A percentile compares a stretch with the other conserved stretches of the same genome.
These are phyloP conservation scores for Sporodiniella umbellata DNA, from an alignment of 371 early-diverging fungal genomes.

Conservation along the genomic window DNA sequence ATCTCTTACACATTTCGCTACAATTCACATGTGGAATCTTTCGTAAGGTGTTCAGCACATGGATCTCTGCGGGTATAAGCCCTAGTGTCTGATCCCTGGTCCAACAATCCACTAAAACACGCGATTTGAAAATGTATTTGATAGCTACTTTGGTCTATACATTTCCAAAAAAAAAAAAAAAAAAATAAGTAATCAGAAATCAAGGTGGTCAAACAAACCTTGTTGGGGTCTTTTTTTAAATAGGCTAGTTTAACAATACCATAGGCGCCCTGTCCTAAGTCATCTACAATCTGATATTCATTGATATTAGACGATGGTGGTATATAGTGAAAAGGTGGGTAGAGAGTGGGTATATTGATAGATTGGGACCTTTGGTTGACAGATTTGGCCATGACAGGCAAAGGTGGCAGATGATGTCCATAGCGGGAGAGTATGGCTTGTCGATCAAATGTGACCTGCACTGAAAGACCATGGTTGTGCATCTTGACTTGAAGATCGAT, in stretches of 20 bases:
- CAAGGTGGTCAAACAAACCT: no score
- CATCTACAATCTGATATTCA: conserved; percentile 60
- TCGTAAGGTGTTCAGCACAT: conserved; percentile 62
- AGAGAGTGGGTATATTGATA: conserved; percentile 14
- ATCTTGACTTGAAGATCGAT: conserved; percentile 63
- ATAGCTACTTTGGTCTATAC: conserved; percentile 58
- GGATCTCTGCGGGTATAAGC: conserved; percentile 67
- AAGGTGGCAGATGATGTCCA: conserved; percentile 11
- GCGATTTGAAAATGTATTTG: conserved; percentile 72
- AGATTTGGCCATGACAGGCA: neutral
- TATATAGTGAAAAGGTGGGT: conserved; percentile 8
- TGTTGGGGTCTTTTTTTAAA: conserved; percentile 33
- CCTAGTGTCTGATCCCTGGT: conserved; percentile 57
- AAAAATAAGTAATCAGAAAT: no score
- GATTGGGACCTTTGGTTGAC: conserved; percentile 13
- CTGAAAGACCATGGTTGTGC: conserved; percentile 32
- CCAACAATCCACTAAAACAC: conserved; percentile 69
- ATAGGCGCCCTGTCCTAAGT: conserved; percentile 75
- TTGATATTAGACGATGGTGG: conserved; percentile 37
- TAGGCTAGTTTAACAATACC: conserved; percentile 62
- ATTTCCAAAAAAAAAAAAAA: neutral
- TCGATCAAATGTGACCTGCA: conserved; percentile 67
- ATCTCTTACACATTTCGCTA: conserved; percentile 49
- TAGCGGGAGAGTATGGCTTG: conserved; percentile 18
- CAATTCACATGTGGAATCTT: conserved; percentile 63